Percentiles rank a stretch among this genome's conserved stretches.
Evolutionary conservation across 2,329 filamentous ascomycete genomes (phyloP).

Genomic region (Phaeosphaeriaceae sp.): DNA sequence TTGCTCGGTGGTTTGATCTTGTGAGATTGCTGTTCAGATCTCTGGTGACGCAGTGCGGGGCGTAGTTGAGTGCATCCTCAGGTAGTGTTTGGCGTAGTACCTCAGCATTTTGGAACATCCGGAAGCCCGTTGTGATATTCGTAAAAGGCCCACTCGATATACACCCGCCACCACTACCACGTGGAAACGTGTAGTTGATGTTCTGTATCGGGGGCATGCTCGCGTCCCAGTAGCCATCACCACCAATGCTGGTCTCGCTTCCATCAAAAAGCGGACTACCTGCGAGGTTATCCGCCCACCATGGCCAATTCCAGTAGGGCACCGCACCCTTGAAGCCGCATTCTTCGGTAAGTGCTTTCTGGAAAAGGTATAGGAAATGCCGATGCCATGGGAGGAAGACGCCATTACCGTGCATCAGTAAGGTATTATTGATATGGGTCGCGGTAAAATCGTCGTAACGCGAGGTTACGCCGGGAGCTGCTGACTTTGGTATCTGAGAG

Average conservation of each 20-base stretch:
- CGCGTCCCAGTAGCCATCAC: conserved; percentile 51
- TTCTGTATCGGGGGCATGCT: conserved; percentile 21
- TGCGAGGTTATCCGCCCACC: conserved; percentile 51
- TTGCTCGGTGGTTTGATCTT: conserved; percentile 30
- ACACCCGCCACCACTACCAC: conserved; percentile 63
- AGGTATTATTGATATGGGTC: conserved; percentile 39
- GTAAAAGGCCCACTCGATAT: conserved; percentile 59
- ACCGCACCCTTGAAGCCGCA: conserved; percentile 51
- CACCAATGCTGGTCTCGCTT: conserved; percentile 54
- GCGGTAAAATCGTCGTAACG: conserved; percentile 44
- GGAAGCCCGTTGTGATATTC: conserved; percentile 58
- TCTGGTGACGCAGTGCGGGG: conserved; percentile 47
- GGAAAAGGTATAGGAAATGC: conserved; percentile 51
- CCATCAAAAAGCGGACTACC: conserved; percentile 64
- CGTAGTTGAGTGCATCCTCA: conserved; percentile 32
- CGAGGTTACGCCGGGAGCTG: conserved; percentile 32
- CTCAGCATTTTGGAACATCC: conserved; percentile 42
- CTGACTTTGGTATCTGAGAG: conserved; percentile 23
- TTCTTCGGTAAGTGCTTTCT: conserved; percentile 49
- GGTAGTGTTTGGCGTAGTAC: conserved; percentile 34
- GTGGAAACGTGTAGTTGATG: conserved; percentile 2
- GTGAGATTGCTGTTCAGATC: conserved; percentile 37
- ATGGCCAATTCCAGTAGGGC: conserved; percentile 62
- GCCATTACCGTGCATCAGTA: conserved; percentile 36
- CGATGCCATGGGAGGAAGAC: conserved; percentile 50